Percentiles rank a stretch among this genome's conserved stretches.
phyloP scores from a whole-genome alignment of 768 basidiomycete species.

The Mycena rosella region DNA sequence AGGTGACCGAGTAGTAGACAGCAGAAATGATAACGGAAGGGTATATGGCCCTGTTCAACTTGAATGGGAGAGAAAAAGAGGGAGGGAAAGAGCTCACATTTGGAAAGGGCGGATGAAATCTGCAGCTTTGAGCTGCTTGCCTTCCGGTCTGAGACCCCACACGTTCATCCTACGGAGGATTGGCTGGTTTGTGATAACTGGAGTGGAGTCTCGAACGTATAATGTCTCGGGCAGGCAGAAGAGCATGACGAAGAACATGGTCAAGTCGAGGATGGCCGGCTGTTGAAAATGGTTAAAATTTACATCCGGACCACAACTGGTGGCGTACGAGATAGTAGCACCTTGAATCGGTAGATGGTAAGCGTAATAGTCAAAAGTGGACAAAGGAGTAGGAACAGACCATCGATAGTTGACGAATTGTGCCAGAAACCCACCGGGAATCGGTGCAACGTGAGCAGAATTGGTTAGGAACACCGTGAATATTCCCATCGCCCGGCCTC shows the following conservation, averaged over 20 bases:
- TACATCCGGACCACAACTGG: no score
- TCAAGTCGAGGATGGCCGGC: slow-evolving; percentile 33
- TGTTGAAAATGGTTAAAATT: background rate
- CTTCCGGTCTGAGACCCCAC: slow-evolving; percentile 33
- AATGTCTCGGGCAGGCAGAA: slow-evolving; percentile 39
- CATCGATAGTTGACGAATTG: slow-evolving; percentile 32
- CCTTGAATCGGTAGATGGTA: background rate
- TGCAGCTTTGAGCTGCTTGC: slow-evolving; percentile 24
- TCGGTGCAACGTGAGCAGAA: slow-evolving; percentile 33
- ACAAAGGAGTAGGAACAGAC: slow-evolving; percentile 9
- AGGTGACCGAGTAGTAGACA: slow-evolving; percentile 34
- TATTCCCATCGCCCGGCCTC: slow-evolving; percentile 35
- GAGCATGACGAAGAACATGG: slow-evolving; percentile 36
- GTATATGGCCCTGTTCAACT: slow-evolving; percentile 24
- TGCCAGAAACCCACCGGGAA: slow-evolving; percentile 32
- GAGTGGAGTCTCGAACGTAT: slow-evolving; percentile 26
- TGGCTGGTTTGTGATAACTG: slow-evolving; percentile 23
- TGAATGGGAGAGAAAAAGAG: background rate
- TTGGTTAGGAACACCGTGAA: slow-evolving; percentile 39
- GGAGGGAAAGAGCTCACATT: slow-evolving; percentile 19
- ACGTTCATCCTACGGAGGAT: slow-evolving; percentile 30
- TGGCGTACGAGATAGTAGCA: slow-evolving; percentile 35
- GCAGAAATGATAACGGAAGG: slow-evolving; percentile 33
- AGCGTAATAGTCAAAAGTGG: background rate
- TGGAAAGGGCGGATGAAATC: slow-evolving; percentile 36